These are phyloP conservation scores for Populus simonii DNA, from an alignment of 345 rosid genomes.

Conservation along the genomic window DNA sequence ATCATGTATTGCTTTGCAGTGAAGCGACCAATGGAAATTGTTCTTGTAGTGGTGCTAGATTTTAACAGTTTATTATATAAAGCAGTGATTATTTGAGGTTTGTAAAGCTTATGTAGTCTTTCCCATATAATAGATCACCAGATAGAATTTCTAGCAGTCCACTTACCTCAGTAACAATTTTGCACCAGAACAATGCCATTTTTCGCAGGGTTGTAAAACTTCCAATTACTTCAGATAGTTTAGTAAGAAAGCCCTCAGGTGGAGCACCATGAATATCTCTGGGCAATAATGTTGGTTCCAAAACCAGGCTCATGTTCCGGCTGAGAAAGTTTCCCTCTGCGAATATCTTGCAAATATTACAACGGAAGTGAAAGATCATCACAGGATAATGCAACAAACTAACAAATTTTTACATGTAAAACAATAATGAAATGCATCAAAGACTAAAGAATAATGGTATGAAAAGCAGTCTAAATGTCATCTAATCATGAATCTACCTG, in stretches of 20 bases:
- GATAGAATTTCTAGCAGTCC: slow-evolving; percentile 12
- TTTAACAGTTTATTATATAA: too few relatives aligned
- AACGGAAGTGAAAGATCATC: slow-evolving; percentile 56
- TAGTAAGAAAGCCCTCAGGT: slow-evolving; percentile 64
- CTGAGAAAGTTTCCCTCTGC: slow-evolving; percentile 79
- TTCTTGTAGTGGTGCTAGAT: too few relatives aligned
- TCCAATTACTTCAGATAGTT: slow-evolving; percentile 92
- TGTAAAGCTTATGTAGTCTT: too few relatives aligned
- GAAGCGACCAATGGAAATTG: too few relatives aligned
- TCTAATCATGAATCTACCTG: slow-evolving; percentile 50
- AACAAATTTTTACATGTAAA: neutral
- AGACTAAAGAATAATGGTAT: neutral
- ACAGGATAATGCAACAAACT: slow-evolving; percentile 26
- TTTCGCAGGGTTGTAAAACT: slow-evolving; percentile 66
- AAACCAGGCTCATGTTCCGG: slow-evolving; percentile 55
- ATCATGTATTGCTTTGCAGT: too few relatives aligned
- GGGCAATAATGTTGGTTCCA: slow-evolving; percentile 48
- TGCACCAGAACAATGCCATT: slow-evolving; percentile 89
- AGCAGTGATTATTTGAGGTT: too few relatives aligned
- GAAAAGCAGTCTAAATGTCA: slow-evolving; percentile 8
- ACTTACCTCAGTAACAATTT: slow-evolving; percentile 79
- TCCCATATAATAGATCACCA: neutral
- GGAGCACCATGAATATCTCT: slow-evolving; percentile 91
- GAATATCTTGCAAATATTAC: slow-evolving; percentile 71
- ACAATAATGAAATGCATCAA: too few relatives aligned